A percentile compares a stretch with the other conserved stretches of the same genome.
Conservation (phyloP, 345 rosid genomes). For the Citrus medica region DNA sequence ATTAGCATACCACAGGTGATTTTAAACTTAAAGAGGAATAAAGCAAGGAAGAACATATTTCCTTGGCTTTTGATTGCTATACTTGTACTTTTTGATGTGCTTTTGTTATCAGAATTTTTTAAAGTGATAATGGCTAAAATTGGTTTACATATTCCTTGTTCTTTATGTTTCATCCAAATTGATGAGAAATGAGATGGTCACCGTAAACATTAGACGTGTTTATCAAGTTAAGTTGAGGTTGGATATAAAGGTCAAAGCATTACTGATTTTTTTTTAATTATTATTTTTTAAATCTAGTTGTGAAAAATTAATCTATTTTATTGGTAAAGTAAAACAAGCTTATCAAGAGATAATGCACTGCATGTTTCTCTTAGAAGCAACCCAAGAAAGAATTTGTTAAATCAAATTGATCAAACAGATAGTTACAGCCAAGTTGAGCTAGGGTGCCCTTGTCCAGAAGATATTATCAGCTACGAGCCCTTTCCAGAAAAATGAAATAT, state of each 20-base stretch:
- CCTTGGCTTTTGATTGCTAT: background rate
- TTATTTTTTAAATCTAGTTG: too few relatives aligned
- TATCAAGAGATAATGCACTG: background rate
- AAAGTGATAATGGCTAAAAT: background rate
- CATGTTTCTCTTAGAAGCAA: background rate
- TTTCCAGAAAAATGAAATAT: background rate
- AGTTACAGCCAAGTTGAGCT: background rate
- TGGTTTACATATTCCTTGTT: background rate
- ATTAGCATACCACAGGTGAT: slow-evolving; percentile 5
- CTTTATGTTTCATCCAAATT: background rate
- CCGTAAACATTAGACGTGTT: background rate
- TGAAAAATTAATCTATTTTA: background rate
- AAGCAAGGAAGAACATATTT: slow-evolving; percentile 6
- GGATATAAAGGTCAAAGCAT: background rate
- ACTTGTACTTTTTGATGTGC: background rate
- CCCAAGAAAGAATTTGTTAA: background rate
- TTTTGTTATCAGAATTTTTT: background rate
- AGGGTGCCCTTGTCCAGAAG: background rate
- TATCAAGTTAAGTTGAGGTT: background rate
- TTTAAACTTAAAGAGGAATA: slow-evolving; percentile 16
- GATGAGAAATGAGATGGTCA: background rate
- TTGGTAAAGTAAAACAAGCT: background rate
- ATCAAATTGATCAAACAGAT: background rate
- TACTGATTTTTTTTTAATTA: background rate
- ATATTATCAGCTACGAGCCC: background rate